Evolutionary conservation across 306 rosid genomes (phyloP), one percentile per base, ranked within the genome.

Genomic region (Trichosanthes truncata): DNA sequence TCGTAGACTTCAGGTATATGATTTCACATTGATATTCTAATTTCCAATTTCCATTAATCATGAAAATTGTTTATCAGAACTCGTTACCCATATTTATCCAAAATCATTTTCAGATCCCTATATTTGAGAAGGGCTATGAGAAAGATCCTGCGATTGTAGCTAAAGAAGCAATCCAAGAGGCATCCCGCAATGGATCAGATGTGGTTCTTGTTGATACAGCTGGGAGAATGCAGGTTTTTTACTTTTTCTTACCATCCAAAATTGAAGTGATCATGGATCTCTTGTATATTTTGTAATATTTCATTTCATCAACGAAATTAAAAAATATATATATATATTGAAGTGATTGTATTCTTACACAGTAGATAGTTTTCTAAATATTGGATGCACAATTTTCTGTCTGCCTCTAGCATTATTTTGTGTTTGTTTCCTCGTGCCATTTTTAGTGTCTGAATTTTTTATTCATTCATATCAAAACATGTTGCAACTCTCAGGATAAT

Each of bases 201-300:
- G 99, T 96, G 52, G 98, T 96, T 82, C 96, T 96, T 63, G 99
- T 93, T 80, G 99, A 93, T 78, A 96, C 99, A 18, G 99, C 99
- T 89, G 99, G 97, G 61, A 88, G 99, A 81, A 96, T 96, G 97
- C 99, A 96, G 97, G 98, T 96, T 83, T 29, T 31, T 31, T 1
- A 29, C 62, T 11, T 49, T 74, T 48, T 74, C 26, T 49, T 49
- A 74, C 29, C 26, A 49, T 46, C 77, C 77, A 26, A 74, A 74
- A 51, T 73, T 73, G 18, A 21, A 17, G 48, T 73, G 45, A 76
- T 79, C 59, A 20, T 82, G 53, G 36, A 60, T 61, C 68, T 61
- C 68, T 61, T 29, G n/a, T 13, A 26, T 26, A 60, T 26, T 60
- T 60, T 60, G 67, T 13, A 11, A 60, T 11, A 60, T 60, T 26